Base-by-base conservation (phyloP, 768 basidiomycete genomes). In the Naganishia kalamii region DNA sequence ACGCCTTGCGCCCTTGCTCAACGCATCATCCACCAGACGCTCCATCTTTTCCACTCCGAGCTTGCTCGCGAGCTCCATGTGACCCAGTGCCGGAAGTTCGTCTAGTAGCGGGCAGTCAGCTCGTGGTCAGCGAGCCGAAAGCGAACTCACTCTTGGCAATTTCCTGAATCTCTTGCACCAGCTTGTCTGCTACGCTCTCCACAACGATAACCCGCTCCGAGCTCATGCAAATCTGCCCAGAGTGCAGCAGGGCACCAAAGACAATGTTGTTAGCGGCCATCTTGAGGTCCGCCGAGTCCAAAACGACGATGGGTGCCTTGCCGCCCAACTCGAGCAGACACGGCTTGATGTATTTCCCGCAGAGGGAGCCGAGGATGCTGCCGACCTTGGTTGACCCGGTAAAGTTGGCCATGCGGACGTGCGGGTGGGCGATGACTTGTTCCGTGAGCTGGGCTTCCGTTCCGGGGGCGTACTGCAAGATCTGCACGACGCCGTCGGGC, bases 401-500 rank as follows among this genome's bases (percentile, higher is more conserved):
- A 65, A 80, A 80, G 82, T 84, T 86, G 60, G 47, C 69, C 60
- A 61, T 72, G 25, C 64, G 41, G 25, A 86, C 79, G 21, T 77
- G 71, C 2, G 83, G 83, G 70, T 86, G 82, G 1, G 80, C 83
- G 62, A 87, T 85, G 23, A 85, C 80, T 71, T 84, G 80, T 0
- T 83, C 78, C 0, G 81, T 81, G 35, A 82, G 70, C 0, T 71
- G 68, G 2, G 85, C 83, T 0, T 82, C 78, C 47, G 74, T 77
- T 43, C 82, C 80, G 17, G 75, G 71, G 4, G 82, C 80, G 66
- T 82, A 81, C 6, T 82, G 80, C 17, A 87, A 69, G 69, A 81
- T 82, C 68, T 87, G 85, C 6, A 87, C 69, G 7, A 85, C 85
- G 6, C 85, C 85, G 17, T 77, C 73, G 4, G 86, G 86, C 0